These are phyloP conservation scores for Pittosporum tobira DNA, from an alignment of 129 eudicot species.

Conservation along the genomic window DNA sequence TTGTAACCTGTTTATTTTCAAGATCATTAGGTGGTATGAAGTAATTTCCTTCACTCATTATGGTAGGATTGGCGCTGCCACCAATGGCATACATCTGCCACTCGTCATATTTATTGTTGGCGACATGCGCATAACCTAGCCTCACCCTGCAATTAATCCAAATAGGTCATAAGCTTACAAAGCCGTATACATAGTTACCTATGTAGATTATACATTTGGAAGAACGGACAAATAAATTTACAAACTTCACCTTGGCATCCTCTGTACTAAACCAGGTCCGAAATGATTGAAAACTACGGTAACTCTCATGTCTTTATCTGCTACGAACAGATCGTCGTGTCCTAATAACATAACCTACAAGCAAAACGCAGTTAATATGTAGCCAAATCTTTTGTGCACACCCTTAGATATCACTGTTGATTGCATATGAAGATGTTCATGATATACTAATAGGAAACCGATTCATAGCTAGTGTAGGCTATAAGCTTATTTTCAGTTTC, in stretches of 20 bases:
- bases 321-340: constrained; percentile 39
- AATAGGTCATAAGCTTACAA: background rate
- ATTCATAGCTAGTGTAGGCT: no score
- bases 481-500: no score
- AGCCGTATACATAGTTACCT: background rate
- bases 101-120: constrained; percentile 43
- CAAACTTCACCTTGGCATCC: constrained; percentile 69
- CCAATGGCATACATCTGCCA: constrained; percentile 55
- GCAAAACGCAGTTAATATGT: background rate
- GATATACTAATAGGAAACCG: background rate
- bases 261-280: constrained; percentile 57
- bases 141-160: constrained; percentile 30
- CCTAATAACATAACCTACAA: constrained; percentile 64
- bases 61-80: constrained; percentile 53
- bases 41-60: constrained; percentile 56
- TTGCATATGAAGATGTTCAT: background rate
- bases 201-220: background rate
- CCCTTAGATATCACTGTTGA: background rate
- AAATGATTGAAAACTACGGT: constrained; percentile 57
- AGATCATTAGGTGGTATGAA: constrained; percentile 25
- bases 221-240: background rate
- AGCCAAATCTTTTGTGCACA: background rate
- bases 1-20: constrained; percentile 37
- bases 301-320: constrained; percentile 53
- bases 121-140: constrained; percentile 50